phyloP scores from a whole-genome alignment of 495 filamentous ascomycete genomes.

The Venustampulla echinocandica region DNA sequence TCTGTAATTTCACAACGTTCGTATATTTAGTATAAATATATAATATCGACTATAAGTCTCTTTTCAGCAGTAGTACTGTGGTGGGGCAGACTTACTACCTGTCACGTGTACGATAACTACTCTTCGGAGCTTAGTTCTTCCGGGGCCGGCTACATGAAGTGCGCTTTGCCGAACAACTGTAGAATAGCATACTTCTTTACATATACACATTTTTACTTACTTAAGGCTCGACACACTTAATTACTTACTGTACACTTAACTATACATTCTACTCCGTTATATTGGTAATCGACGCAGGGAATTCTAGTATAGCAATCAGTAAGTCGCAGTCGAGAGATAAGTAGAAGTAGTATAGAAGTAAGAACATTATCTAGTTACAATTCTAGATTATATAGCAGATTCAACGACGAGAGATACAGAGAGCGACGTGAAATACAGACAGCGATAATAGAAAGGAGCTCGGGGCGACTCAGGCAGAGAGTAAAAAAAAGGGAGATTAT shows the following conservation, averaged over 20 bases:
- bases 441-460: not conserved
- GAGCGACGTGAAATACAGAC: not conserved
- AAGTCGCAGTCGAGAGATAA: not conserved
- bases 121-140: not conserved
- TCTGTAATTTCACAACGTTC: conserved; percentile 13
- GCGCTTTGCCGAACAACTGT: not conserved
- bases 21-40: conserved; percentile 9
- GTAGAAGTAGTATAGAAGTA: not conserved
- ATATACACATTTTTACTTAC: not conserved
- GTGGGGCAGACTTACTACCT: not conserved
- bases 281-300: not conserved
- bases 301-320: not conserved
- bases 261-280: not conserved
- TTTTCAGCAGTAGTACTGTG: conserved; percentile 11
- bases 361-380: not conserved
- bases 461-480: not conserved
- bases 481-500: not conserved
- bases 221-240: not conserved
- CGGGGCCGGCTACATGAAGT: not conserved
- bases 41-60: conserved; percentile 13
- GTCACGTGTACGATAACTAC: too few relatives aligned
- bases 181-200: too few relatives aligned
- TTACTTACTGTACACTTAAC: not conserved
- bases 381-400: not conserved
- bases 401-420: not conserved